Conservation (phyloP, 805 yeast species). For the Starmera amethionina region DNA sequence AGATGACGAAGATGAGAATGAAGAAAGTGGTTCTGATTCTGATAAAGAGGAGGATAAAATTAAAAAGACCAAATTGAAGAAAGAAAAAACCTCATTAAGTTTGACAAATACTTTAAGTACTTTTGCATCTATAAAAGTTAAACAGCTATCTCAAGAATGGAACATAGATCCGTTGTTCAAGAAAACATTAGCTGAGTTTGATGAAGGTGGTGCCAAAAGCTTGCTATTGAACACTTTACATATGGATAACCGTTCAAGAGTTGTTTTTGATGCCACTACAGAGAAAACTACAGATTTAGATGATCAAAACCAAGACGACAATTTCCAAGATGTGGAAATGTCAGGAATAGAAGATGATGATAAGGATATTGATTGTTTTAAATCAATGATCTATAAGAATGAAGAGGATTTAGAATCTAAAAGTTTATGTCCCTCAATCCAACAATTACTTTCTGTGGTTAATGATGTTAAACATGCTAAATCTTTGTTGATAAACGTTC, state of each 20-base stretch:
- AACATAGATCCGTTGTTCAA: constrained; percentile 68
- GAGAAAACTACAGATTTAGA: constrained; percentile 9
- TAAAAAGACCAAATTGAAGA: constrained; percentile 18
- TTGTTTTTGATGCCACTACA: constrained; percentile 55
- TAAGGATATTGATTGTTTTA: constrained; percentile 18
- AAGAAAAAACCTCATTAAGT: constrained; percentile 16
- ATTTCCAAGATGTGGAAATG: constrained; percentile 1
- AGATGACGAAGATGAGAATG: constrained; percentile 13
- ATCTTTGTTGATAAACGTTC: constrained; percentile 28
- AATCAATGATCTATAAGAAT: constrained; percentile 17
- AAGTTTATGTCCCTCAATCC: constrained; percentile 64
- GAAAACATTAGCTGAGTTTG: constrained; percentile 67
- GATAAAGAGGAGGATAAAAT: constrained; percentile 16
- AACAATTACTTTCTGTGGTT: constrained; percentile 48
- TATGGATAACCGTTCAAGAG: constrained; percentile 42
- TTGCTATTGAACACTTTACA: constrained; percentile 52
- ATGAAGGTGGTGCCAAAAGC: constrained; percentile 76
- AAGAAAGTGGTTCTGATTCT: constrained; percentile 13
- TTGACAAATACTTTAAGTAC: constrained; percentile 39
- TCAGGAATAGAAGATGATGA: constrained; percentile 17
- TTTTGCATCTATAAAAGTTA: constrained; percentile 41
- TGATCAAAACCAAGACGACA: constrained; percentile 1
- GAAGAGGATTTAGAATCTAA: constrained; percentile 20
- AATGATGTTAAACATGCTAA: constrained; percentile 46
- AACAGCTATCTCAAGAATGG: constrained; percentile 53